Evolutionary conservation across 169 alveolate species (phyloP).

Genomic region (Amoebophrya sp.): DNA sequence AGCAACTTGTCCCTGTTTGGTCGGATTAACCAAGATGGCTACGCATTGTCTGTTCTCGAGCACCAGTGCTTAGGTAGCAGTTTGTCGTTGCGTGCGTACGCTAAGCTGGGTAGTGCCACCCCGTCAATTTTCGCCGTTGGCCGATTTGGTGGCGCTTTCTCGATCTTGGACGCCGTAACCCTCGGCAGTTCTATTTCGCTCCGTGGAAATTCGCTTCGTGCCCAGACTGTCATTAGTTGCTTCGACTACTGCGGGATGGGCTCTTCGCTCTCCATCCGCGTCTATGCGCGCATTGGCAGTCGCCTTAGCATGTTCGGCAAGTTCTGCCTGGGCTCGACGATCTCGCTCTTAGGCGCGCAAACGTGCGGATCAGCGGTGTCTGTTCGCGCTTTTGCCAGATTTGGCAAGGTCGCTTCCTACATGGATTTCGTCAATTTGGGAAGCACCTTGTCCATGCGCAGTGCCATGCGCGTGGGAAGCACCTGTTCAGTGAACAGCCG

Average conservation of each 20-base stretch:
- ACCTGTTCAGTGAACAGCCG: neutral
- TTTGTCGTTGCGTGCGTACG: conserved; percentile 26
- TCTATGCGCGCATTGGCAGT: neutral
- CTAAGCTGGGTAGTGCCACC: conserved; percentile 10
- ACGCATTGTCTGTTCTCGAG: neutral
- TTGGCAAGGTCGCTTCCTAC: neutral
- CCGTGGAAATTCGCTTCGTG: neutral
- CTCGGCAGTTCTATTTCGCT: conserved; percentile 28
- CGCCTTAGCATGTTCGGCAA: neutral
- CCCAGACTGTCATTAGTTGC: neutral
- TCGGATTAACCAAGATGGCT: neutral
- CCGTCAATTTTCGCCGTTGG: conserved; percentile 15
- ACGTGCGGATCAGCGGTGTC: neutral
- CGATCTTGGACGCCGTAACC: neutral
- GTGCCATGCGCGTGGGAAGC: neutral
- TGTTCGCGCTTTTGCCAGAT: neutral
- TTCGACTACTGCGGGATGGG: conserved; percentile 2
- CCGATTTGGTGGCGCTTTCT: conserved; percentile 3
- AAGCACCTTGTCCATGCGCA: neutral
- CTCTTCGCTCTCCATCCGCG: neutral
- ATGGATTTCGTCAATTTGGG: neutral
- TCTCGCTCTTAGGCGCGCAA: neutral
- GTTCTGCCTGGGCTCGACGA: neutral
- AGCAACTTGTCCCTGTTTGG: neutral
- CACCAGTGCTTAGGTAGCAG: neutral